phyloP scores from a whole-genome alignment of 495 filamentous ascomycete genomes.

The Lophiostoma macrostomum region DNA sequence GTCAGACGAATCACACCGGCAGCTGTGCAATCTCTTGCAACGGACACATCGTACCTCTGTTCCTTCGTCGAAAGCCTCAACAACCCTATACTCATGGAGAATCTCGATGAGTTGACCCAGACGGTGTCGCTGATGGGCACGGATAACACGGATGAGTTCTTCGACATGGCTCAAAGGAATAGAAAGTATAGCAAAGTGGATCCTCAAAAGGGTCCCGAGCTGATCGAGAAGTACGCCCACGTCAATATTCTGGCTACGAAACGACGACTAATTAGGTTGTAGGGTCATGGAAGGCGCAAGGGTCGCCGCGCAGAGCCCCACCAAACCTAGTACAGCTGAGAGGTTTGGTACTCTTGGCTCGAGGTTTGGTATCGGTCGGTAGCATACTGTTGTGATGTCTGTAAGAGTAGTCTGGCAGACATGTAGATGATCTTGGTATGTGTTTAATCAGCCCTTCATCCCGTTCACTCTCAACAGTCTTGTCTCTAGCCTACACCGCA shows the following conservation, averaged over 20 bases:
- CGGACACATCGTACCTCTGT: constrained; percentile 77
- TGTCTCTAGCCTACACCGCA: too few species aligned
- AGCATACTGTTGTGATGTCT: too few species aligned
- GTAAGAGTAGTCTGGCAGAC: too few species aligned
- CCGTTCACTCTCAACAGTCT: too few species aligned
- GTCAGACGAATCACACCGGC: constrained; percentile 84
- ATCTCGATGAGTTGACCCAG: constrained; percentile 89
- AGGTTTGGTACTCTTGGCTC: constrained; percentile 29
- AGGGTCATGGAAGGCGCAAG: constrained; percentile 18
- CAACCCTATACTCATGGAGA: constrained; percentile 74
- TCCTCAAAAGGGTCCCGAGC: constrained; percentile 73
- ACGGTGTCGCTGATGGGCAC: constrained; percentile 81
- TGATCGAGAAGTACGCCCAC: constrained; percentile 71
- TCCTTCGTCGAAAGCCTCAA: constrained; percentile 80
- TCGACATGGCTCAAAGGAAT: constrained; percentile 79
- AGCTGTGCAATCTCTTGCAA: constrained; percentile 73
- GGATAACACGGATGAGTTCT: constrained; percentile 82
- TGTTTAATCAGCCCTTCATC: too few species aligned
- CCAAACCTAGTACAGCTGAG: constrained; percentile 17
- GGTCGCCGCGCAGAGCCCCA: constrained; percentile 27
- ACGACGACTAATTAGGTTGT: neutral
- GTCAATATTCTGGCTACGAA: neutral
- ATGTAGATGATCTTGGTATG: too few species aligned
- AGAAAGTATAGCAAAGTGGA: constrained; percentile 94
- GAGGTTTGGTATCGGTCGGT: constrained; percentile 25